Percentiles rank a stretch among this genome's conserved stretches.
Evolutionary conservation across 805 yeast species (phyloP).

Genomic region (Helenozyma baotianmanensis): DNA sequence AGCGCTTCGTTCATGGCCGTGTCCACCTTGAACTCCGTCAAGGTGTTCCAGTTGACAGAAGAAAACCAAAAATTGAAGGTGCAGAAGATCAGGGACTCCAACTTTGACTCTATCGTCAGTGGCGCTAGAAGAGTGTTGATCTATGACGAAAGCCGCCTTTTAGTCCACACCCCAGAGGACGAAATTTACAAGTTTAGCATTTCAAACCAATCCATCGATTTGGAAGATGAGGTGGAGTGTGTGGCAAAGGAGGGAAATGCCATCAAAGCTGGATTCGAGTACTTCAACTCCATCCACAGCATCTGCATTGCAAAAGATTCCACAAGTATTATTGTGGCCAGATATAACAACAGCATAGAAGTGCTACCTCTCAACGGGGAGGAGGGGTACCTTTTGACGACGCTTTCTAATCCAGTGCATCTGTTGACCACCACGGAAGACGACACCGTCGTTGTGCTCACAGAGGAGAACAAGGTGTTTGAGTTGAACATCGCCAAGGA

Average conservation of each 20-base stretch:
- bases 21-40: constrained; percentile 62
- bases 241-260: constrained; percentile 9
- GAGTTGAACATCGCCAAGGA: constrained; percentile 45
- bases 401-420: constrained; percentile 56
- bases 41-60: constrained; percentile 59
- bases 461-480: constrained; percentile 69
- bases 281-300: constrained; percentile 48
- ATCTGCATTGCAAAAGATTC: constrained; percentile 46
- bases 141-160: constrained; percentile 39
- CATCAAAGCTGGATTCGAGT: constrained; percentile 34
- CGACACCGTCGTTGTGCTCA: constrained; percentile 55
- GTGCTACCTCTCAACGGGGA: constrained; percentile 28
- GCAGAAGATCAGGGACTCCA: constrained; percentile 46
- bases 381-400: constrained; percentile 45
- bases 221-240: constrained; percentile 42
- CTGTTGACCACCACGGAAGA: constrained; percentile 51
- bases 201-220: constrained; percentile 19
- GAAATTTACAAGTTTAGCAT: constrained; percentile 46
- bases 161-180: constrained; percentile 57
- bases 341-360: constrained; percentile 66
- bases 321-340: constrained; percentile 49
- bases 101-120: constrained; percentile 34
- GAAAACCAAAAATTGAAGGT: constrained; percentile 39
- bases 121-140: constrained; percentile 59
- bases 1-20: constrained; percentile 68